Evolutionary conservation across 805 yeast genomes (phyloP), one percentile per base, ranked within the genome.

Genomic region (Candida tallmaniae): DNA sequence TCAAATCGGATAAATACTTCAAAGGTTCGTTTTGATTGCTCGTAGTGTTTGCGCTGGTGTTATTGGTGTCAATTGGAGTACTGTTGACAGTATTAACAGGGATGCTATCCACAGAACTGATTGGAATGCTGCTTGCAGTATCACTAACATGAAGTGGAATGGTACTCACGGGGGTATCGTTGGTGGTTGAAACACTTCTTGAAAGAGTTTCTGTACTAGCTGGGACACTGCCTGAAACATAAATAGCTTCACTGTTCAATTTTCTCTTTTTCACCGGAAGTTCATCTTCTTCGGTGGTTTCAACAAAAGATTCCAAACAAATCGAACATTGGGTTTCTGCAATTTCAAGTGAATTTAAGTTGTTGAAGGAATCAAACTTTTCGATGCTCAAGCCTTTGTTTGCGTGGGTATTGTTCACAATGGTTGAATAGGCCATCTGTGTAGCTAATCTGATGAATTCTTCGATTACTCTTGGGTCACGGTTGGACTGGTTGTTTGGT

Each of bases 401-500:
- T 36, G 65, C 67, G 37, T 69, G 64, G 20, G 71, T 59, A 25
- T 72, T 66, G 14, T 73, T 68, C 4, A 75, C 66, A 23, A 81
- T 73, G 11, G 85, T 76, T 25, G 80, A 62, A 52, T 80, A 67
- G 1, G 88, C 88, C 55, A 82, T 69, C 17, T 78, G 76, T 0
- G 89, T 80, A 2, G 88, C 87, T 37, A 82, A 57, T 18, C 80
- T 64, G 9, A 83, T 73, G 35, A 82, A 65, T 23, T 74, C 76
- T 47, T 76, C 79, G 21, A 81, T 62, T 23, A 75, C 68, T 23
- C 72, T 70, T n/a, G 78, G 81, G 34, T 80, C 76, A 20, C 78
- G 64, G 38, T 76, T 74, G 12, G 68, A 56, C 0, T 80, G 73
- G 27, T 76, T 76, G 46, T 80, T 78, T n/a, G 88, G 85, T 20